These are phyloP conservation scores for Cinnamomum micranthum DNA, from an alignment of 164 flowering plant genomes.

Conservation along the genomic window DNA sequence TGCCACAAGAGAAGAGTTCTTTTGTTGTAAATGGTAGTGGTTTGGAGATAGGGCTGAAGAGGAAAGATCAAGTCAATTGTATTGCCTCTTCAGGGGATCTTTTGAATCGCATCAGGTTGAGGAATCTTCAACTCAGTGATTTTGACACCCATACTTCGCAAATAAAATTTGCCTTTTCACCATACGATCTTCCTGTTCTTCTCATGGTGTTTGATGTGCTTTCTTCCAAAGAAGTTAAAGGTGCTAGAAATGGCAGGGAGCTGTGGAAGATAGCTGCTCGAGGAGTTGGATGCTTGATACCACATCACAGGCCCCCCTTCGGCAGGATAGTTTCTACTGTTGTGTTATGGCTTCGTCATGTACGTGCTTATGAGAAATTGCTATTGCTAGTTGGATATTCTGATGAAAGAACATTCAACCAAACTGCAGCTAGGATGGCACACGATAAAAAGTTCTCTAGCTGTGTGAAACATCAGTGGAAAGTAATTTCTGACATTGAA, in stretches of 20 bases:
- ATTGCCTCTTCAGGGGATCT: constrained; percentile 33
- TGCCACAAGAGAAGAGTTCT: constrained; percentile 31
- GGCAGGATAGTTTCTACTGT: constrained; percentile 34
- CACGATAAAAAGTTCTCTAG: constrained; percentile 28
- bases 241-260: constrained; percentile 57
- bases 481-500: constrained; percentile 48
- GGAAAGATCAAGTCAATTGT: constrained; percentile 24
- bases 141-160: constrained; percentile 39
- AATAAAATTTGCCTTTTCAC: constrained; percentile 42
- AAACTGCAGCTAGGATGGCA: constrained; percentile 29
- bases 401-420: constrained; percentile 23
- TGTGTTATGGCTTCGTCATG: constrained; percentile 53
- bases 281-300: constrained; percentile 31
- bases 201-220: constrained; percentile 19
- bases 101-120: constrained; percentile 25
- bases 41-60: constrained; percentile 48
- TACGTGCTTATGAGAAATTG: constrained; percentile 49
- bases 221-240: constrained; percentile 29
- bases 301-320: constrained; percentile 37
- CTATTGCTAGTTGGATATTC: constrained; percentile 52
- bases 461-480: constrained; percentile 40
- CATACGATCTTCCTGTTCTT: constrained; percentile 42
- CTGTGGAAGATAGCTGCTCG: constrained; percentile 68
- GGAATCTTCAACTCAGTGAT: constrained; percentile 45
- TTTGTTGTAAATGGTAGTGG: constrained; percentile 33